Percentiles rank a stretch among this genome's conserved stretches.
Evolutionary conservation across 2,329 filamentous ascomycete species (phyloP).

Genomic region (Verticillium nonalfalfae): DNA sequence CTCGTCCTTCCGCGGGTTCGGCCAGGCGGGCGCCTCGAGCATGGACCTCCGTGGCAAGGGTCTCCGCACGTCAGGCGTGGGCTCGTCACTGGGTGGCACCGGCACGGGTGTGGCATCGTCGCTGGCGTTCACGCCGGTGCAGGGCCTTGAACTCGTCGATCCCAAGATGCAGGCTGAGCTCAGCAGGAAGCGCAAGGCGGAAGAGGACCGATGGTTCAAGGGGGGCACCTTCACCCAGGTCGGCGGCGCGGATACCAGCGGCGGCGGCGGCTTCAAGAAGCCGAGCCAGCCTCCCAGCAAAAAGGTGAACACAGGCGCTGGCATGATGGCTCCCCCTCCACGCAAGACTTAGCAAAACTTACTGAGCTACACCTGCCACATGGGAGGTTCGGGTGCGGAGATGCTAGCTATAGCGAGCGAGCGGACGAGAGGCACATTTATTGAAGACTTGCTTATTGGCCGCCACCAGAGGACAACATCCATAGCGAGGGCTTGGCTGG

Average conservation of each 20-base stretch:
- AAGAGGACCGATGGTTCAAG: constrained; percentile 95
- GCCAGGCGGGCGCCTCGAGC: constrained; percentile 53
- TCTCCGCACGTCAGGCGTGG: constrained; percentile 75
- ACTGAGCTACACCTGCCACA: background rate
- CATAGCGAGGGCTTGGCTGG: background rate
- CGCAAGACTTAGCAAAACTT: background rate
- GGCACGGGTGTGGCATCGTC: constrained; percentile 74
- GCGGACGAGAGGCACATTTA: background rate
- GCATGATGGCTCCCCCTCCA: constrained; percentile 38
- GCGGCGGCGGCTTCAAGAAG: constrained; percentile 71
- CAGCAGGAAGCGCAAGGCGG: constrained; percentile 83
- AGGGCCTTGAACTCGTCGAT: constrained; percentile 91
- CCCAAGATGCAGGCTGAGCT: constrained; percentile 86
- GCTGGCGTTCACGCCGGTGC: constrained; percentile 88
- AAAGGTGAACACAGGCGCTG: constrained; percentile 59
- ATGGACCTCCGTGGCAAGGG: constrained; percentile 73
- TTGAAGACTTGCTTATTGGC: background rate
- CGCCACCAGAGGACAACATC: background rate
- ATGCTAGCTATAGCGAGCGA: background rate
- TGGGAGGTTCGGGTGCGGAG: background rate
- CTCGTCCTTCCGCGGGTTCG: constrained; percentile 78
- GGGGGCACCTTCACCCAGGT: constrained; percentile 95
- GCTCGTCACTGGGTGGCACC: constrained; percentile 48
- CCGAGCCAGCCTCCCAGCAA: constrained; percentile 69
- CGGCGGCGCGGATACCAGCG: constrained; percentile 45